Evolutionary conservation across 768 basidiomycete genomes (phyloP).

Genomic region (Russula virescens): DNA sequence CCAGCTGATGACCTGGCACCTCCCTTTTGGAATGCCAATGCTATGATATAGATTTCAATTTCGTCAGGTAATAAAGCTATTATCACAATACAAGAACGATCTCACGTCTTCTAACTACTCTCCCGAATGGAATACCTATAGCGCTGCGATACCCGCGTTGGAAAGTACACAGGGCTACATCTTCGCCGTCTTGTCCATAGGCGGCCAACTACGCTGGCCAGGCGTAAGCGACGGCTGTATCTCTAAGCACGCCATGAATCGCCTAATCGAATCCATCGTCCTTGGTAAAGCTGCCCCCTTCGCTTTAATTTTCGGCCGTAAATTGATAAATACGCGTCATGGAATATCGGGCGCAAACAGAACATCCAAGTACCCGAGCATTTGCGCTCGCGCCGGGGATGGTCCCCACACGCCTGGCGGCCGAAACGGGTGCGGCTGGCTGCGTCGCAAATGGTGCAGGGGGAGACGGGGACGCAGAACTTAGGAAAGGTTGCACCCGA

Average conservation of each 20-base stretch:
- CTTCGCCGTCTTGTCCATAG: neutral
- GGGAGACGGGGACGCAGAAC: neutral
- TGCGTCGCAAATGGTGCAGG: neutral
- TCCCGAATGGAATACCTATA: neutral
- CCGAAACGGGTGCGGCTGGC: neutral
- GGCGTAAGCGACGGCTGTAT: conserved; percentile 3
- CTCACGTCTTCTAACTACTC: no score
- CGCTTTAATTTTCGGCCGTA: no score
- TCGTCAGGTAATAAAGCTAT: neutral
- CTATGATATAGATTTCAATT: no score
- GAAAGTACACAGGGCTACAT: neutral
- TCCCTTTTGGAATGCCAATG: no score
- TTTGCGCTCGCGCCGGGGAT: conserved; percentile 5
- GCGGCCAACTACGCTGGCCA: neutral
- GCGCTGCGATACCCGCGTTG: neutral
- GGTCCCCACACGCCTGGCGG: neutral
- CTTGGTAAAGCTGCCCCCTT: neutral
- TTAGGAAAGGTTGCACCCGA: neutral
- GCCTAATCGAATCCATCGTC: conserved; percentile 9
- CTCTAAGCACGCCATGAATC: conserved; percentile 5
- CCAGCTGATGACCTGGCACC: no score
- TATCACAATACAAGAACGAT: no score
- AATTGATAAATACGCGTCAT: no score
- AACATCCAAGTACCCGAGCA: conserved; percentile 3
- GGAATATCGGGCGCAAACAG: neutral